These are phyloP conservation scores for Wickerhamomyces bovis DNA, from an alignment of 805 yeast genomes.

Conservation along the genomic window DNA sequence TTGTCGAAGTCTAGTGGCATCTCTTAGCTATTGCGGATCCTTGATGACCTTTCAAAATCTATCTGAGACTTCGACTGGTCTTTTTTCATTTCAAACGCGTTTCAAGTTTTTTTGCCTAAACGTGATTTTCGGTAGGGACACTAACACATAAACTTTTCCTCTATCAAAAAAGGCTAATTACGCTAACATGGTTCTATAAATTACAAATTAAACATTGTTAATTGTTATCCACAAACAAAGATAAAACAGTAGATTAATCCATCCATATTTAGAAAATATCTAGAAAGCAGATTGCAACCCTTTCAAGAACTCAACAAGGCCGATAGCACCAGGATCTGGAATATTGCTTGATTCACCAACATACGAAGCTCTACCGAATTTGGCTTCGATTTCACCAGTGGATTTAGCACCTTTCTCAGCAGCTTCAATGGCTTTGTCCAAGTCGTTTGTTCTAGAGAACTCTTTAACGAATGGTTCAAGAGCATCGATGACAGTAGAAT, in stretches of 20 bases:
- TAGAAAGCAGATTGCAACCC: slow-evolving; percentile 28
- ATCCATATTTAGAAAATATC: no score
- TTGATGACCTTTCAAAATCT: not conserved
- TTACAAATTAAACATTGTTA: no score
- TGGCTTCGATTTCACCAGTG: slow-evolving; percentile 72
- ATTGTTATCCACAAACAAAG: not conserved
- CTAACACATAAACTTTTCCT: not conserved
- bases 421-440: slow-evolving; percentile 56
- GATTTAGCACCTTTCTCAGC: slow-evolving; percentile 72
- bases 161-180: no score
- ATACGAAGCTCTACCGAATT: slow-evolving; percentile 91
- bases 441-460: slow-evolving; percentile 43
- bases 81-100: not conserved
- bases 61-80: not conserved
- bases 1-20: slow-evolving; percentile 68
- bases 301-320: slow-evolving; percentile 52
- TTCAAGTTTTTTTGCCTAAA: not conserved
- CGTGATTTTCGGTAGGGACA: not conserved
- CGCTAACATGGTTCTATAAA: no score
- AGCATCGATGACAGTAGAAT: slow-evolving; percentile 84
- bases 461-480: slow-evolving; percentile 78
- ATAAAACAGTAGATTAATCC: not conserved
- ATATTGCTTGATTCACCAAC: slow-evolving; percentile 65
- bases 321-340: slow-evolving; percentile 95
- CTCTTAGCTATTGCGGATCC: not conserved